A percentile compares a stretch with the other conserved stretches of the same genome.
These are phyloP conservation scores for Buddleja alternifolia DNA, from an alignment of 257 asterid genomes.

Conservation along the genomic window DNA sequence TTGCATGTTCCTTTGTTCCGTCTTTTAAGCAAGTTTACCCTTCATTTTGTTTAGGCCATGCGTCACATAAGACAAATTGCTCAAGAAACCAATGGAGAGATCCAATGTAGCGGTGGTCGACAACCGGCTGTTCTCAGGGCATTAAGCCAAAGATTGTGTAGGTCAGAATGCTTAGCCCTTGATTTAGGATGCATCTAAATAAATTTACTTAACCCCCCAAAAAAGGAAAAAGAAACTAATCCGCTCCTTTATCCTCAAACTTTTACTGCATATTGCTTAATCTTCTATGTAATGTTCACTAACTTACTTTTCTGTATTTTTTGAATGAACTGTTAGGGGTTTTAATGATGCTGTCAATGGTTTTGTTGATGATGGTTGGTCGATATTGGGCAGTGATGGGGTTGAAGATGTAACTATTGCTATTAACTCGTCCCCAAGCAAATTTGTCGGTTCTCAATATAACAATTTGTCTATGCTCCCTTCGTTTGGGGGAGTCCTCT, in stretches of 20 bases:
- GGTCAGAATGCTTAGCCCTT: constrained; percentile 43
- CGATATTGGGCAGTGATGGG: constrained; percentile 81
- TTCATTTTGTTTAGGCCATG: constrained; percentile 56
- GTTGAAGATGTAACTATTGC: constrained; percentile 85
- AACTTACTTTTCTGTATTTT: constrained; percentile 12
- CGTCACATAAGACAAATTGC: constrained; percentile 87
- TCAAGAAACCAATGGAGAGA: constrained; percentile 89
- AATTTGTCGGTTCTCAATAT: constrained; percentile 71
- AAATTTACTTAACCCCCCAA: background rate
- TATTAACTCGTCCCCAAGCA: constrained; percentile 78
- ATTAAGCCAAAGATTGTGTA: constrained; percentile 80
- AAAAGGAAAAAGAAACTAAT: no score
- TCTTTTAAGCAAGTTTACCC: background rate
- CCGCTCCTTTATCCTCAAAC: no score
- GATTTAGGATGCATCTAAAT: background rate
- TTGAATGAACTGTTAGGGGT: constrained; percentile 53
- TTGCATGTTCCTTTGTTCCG: background rate
- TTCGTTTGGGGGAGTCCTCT: constrained; percentile 82
- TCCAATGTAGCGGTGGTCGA: constrained; percentile 78
- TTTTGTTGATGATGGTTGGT: constrained; percentile 97
- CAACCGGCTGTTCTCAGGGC: constrained; percentile 91
- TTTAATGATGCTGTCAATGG: constrained; percentile 96
- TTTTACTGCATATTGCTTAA: background rate
- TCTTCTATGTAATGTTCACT: background rate
- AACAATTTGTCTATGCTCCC: constrained; percentile 72